phyloP scores from a whole-genome alignment of 2,329 filamentous ascomycete species.

The Capronia americana region DNA sequence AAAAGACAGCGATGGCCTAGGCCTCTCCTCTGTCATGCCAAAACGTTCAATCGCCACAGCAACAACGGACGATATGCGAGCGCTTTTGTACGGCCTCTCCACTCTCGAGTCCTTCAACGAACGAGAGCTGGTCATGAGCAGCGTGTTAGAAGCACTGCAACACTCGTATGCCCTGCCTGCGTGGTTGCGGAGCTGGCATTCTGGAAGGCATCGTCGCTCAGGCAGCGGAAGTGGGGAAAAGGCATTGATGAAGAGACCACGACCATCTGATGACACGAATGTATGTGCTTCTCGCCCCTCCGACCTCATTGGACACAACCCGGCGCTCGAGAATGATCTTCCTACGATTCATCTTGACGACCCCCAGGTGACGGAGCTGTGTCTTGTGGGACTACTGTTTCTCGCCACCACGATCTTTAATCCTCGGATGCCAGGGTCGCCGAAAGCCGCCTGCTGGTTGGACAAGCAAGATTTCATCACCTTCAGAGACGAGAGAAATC shows the following conservation, averaged over 20 bases:
- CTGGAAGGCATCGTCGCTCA: conserved; percentile 22
- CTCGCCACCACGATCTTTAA: conserved; percentile 27
- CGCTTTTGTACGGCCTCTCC: conserved; percentile 27
- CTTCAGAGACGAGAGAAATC: conserved; percentile 25
- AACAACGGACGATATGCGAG: conserved; percentile 23
- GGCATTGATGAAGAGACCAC: conserved; percentile 8
- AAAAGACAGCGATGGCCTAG: not conserved
- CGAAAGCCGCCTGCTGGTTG: conserved; percentile 12
- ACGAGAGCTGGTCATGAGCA: conserved; percentile 25
- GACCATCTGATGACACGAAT: conserved; percentile 7
- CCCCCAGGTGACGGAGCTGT: conserved; percentile 25
- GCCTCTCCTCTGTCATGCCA: not conserved
- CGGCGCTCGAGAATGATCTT: not conserved
- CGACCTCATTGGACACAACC: not conserved
- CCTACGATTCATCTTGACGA: conserved; percentile 27
- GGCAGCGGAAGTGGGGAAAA: conserved; percentile 17
- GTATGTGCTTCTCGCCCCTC: not conserved
- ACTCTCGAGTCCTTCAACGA: conserved; percentile 28
- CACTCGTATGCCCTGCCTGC: conserved; percentile 27
- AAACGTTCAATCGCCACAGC: conserved; percentile 16
- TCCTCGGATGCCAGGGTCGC: not conserved
- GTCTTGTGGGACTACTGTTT: conserved; percentile 27
- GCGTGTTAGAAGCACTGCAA: conserved; percentile 31
- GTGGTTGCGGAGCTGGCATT: conserved; percentile 14
- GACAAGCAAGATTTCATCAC: conserved; percentile 22